Evolutionary conservation across 352 stramenopile genomes (phyloP), one percentile per base, ranked within the genome.

Genomic region (Phytophthora rubi): DNA sequence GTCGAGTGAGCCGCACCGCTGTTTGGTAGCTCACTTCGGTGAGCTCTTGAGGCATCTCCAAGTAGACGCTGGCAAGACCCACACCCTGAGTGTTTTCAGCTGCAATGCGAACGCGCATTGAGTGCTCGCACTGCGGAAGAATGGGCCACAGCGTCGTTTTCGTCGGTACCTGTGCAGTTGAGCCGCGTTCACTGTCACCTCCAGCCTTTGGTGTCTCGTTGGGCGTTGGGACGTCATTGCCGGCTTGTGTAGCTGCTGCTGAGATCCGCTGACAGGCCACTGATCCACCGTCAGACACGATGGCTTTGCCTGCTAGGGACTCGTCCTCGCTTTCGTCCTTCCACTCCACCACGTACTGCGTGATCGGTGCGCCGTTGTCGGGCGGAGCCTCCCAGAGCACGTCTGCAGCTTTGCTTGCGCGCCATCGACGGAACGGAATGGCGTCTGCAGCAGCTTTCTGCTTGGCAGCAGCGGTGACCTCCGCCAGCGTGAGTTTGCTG

Each of bases 91-190:
- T 62, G 48, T 95, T 95, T 35, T 90, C 63, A 30, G 88, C 88
- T 5, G 81, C 77, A 1, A 93, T 73, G 5, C 86, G 81, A 8
- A 93, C 55, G 1, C 76, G 73, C 16, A 93, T 69, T 0, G 83
- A 84, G n/a, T 53, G 59, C 33, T 84, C 82, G 15, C 61, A 68
- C 9, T 83, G 55, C 1, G 76, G 39, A 9, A 77, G 62, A 44
- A 93, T 91, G 1, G 86, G 84, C 86, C 86, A 93, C 16, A 93
- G 39, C 0, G 86, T 93, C 6, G 86, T 91, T 33, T 68, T 85
- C 16, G 77, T 87, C 8, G 79, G 71, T 5, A 61, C 56, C 35
- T 1, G 7, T 4, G 12, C 0, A 35, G 35, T 56, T 6, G 18
- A 16, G 49, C n/a, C 28, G 23, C 3, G 33, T 39, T 55, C 42